Evolutionary conservation across 164 flowering plant species (phyloP).

Genomic region (Litsea cubeba): DNA sequence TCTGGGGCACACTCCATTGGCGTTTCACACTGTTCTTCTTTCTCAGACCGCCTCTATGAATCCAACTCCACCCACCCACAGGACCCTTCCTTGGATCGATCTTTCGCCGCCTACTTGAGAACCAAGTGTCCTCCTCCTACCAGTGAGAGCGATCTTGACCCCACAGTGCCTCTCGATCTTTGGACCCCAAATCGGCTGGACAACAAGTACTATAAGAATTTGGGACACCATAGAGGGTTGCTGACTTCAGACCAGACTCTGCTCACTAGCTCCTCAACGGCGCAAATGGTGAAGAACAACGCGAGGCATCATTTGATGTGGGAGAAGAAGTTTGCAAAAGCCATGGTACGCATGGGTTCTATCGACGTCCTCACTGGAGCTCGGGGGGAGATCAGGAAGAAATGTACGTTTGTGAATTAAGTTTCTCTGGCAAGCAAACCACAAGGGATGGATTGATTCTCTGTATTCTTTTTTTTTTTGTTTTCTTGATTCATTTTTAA

Average conservation of each 20-base stretch:
- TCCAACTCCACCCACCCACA: not conserved
- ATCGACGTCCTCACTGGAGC: constrained; percentile 3
- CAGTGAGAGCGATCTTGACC: not conserved
- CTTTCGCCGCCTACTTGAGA: not conserved
- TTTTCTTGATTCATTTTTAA: not conserved
- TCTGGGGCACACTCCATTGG: constrained; percentile 17
- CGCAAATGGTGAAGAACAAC: constrained; percentile 1
- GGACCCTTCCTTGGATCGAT: constrained; percentile 4
- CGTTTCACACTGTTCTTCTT: constrained; percentile 10
- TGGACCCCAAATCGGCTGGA: not conserved
- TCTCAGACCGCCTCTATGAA: not conserved
- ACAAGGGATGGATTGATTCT: not conserved
- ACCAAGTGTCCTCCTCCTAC: constrained; percentile 2
- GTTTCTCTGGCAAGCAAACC: not conserved
- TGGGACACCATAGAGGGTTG: not conserved
- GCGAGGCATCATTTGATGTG: not conserved
- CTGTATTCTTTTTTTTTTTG: not conserved
- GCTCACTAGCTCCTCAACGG: not conserved
- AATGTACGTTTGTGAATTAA: constrained; percentile 11
- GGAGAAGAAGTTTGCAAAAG: constrained; percentile 27
- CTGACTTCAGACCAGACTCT: constrained; percentile 6
- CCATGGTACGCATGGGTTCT: constrained; percentile 9
- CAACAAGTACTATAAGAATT: constrained; percentile 8
- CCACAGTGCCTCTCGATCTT: not conserved
- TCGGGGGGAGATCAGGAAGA: constrained; percentile 1